These are phyloP conservation scores for Apiotrichum siamense DNA, from an alignment of 1,284 basidiomycete species.

Conservation along the genomic window DNA sequence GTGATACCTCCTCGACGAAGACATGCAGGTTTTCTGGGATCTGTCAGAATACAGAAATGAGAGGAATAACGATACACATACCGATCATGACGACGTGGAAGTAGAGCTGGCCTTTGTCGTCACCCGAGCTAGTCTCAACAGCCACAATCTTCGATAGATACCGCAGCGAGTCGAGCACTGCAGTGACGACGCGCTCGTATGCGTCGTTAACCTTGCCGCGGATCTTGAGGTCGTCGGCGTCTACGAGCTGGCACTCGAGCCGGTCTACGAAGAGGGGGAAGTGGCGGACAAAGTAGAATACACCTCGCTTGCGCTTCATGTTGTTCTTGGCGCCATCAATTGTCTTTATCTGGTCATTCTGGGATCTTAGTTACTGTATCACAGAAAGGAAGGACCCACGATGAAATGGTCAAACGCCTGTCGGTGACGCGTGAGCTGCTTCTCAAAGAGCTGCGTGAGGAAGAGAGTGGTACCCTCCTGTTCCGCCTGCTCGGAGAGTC, in stretches of 20 bases:
- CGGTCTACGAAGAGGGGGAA: conserved; percentile 84
- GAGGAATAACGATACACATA: conserved; percentile 52
- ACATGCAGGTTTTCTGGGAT: conserved; percentile 87
- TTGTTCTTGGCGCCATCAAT: conserved; percentile 75
- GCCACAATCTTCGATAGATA: conserved; percentile 90
- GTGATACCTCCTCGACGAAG: conserved; percentile 73
- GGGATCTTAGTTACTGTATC: neutral
- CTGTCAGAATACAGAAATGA: neutral
- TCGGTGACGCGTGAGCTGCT: conserved; percentile 71
- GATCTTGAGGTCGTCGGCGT: conserved; percentile 68
- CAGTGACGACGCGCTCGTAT: conserved; percentile 79
- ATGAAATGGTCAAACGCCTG: conserved; percentile 68
- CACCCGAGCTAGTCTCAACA: conserved; percentile 55
- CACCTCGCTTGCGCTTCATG: conserved; percentile 74
- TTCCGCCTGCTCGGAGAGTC: conserved; percentile 64
- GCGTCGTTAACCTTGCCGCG: conserved; percentile 70
- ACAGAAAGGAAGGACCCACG: conserved; percentile 51
- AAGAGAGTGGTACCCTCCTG: conserved; percentile 73
- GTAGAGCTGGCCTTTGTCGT: conserved; percentile 94
- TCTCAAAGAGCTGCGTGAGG: conserved; percentile 66
- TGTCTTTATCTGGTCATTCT: conserved; percentile 82
- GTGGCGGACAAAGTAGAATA: conserved; percentile 85
- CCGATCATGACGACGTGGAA: conserved; percentile 94
- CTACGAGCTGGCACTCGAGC: conserved; percentile 79
- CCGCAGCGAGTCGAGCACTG: conserved; percentile 87